Evolutionary conservation across 495 filamentous ascomycete species (phyloP).

Genomic region (Penicillium fimorum): DNA sequence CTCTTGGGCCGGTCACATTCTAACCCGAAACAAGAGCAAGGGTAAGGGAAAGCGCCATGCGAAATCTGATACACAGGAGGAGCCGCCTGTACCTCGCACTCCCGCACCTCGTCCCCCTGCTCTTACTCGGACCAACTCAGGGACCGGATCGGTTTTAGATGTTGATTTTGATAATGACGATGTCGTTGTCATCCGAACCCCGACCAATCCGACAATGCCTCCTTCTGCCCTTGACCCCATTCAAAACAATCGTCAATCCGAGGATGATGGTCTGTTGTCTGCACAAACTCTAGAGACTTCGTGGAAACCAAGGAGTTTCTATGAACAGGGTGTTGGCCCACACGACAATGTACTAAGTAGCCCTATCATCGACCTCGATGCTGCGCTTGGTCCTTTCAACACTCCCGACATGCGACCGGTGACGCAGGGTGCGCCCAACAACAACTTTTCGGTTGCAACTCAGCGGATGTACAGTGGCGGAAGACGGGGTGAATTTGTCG

Average conservation of each 20-base stretch:
- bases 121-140: conserved; percentile 44
- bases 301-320: conserved; percentile 51
- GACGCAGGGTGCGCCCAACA: conserved; percentile 50
- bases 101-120: conserved; percentile 40
- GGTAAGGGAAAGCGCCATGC: conserved; percentile 41
- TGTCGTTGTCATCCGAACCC: conserved; percentile 49
- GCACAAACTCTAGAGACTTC: conserved; percentile 35
- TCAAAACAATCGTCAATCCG: conserved; percentile 24
- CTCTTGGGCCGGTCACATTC: conserved; percentile 74
- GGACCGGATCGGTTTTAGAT: conserved; percentile 43
- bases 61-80: conserved; percentile 21
- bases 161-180: conserved; percentile 56
- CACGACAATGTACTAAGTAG: conserved; percentile 61
- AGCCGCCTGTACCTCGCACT: conserved; percentile 8
- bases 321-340: conserved; percentile 34
- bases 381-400: conserved; percentile 90
- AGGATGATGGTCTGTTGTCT: conserved; percentile 24
- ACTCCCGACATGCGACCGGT: conserved; percentile 57
- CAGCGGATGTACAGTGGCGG: conserved; percentile 89
- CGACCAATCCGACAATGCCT: conserved; percentile 37
- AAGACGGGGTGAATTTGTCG: conserved; percentile 64
- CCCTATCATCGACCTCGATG: conserved; percentile 91
- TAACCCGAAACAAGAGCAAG: conserved; percentile 67
- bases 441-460: conserved; percentile 58
- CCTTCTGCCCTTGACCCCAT: conserved; percentile 20